These are phyloP conservation scores for Tolypocladium ophioglossoides DNA, from an alignment of 2,329 filamentous ascomycete species.

Conservation along the genomic window DNA sequence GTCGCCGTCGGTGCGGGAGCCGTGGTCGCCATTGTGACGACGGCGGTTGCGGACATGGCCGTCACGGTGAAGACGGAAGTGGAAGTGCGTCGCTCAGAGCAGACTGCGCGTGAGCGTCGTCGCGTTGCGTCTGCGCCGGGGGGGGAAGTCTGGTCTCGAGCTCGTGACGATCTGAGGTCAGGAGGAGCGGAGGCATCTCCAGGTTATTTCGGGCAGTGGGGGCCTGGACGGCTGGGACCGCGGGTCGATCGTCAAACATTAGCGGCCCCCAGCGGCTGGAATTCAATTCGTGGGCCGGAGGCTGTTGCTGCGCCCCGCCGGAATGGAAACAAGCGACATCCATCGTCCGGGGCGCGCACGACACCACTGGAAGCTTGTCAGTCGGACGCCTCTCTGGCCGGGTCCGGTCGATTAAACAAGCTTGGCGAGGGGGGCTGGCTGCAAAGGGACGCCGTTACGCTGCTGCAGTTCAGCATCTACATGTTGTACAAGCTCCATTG, in stretches of 20 bases:
- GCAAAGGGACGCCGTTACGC: not conserved
- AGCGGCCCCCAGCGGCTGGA: not conserved
- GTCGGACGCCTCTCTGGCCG: not conserved
- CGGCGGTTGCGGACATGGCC: conserved; percentile 14
- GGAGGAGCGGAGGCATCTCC: too few species aligned
- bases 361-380: not conserved
- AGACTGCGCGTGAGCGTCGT: not conserved
- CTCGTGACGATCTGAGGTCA: not conserved
- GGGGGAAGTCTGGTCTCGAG: not conserved
- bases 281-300: not conserved
- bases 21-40: conserved; percentile 23
- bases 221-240: not conserved
- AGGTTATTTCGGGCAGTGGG: not conserved
- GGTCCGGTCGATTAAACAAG: not conserved
- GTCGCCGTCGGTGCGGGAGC: conserved; percentile 9
- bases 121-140: not conserved
- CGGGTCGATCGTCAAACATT: not conserved
- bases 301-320: not conserved
- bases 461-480: not conserved
- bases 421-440: not conserved
- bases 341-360: not conserved
- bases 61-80: conserved; percentile 1
- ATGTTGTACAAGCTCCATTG: not conserved
- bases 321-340: not conserved
- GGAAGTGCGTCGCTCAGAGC: not conserved